Percentiles rank a stretch among this genome's conserved stretches.
Evolutionary conservation across 257 asterid genomes (phyloP).

Genomic region (Nicotiana benthamiana): DNA sequence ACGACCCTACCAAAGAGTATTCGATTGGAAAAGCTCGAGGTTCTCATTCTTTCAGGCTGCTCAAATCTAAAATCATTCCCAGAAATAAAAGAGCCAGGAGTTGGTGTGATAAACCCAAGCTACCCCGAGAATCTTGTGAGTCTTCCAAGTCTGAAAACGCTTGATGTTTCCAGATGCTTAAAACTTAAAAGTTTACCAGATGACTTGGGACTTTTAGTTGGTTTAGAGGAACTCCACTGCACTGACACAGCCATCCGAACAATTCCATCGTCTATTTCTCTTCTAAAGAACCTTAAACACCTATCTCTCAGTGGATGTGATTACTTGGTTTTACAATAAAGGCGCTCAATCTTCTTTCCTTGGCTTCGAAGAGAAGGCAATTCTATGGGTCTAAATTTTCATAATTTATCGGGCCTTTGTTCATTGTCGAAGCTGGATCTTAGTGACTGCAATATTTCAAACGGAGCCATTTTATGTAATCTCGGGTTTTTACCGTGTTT

Average conservation of each 20-base stretch:
- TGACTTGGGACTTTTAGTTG: background rate
- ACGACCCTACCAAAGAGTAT: conserved; percentile 5
- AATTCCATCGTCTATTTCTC: background rate
- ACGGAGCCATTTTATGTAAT: background rate
- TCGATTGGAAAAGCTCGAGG: background rate
- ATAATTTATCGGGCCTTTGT: background rate
- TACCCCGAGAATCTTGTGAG: background rate
- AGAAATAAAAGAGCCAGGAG: background rate
- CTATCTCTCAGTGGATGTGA: conserved; percentile 9
- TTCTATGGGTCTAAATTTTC: background rate
- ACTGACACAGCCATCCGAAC: background rate
- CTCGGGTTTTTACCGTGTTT: conserved; percentile 2
- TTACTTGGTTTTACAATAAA: background rate
- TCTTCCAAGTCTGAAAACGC: conserved; percentile 3
- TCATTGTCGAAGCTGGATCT: conserved; percentile 7
- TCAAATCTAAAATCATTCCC: conserved; percentile 3
- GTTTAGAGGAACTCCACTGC: background rate
- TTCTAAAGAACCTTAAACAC: conserved; percentile 1
- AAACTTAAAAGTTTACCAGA: background rate
- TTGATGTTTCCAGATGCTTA: background rate
- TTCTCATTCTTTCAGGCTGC: conserved; percentile 13
- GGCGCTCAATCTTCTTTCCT: background rate
- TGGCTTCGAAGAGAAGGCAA: background rate
- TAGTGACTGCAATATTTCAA: conserved; percentile 3
- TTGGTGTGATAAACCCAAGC: background rate